Percentiles rank a stretch among this genome's conserved stretches.
Evolutionary conservation across 108 stramenopile genomes (phyloP).

Genomic region (Pseudonitzschia pungens): DNA sequence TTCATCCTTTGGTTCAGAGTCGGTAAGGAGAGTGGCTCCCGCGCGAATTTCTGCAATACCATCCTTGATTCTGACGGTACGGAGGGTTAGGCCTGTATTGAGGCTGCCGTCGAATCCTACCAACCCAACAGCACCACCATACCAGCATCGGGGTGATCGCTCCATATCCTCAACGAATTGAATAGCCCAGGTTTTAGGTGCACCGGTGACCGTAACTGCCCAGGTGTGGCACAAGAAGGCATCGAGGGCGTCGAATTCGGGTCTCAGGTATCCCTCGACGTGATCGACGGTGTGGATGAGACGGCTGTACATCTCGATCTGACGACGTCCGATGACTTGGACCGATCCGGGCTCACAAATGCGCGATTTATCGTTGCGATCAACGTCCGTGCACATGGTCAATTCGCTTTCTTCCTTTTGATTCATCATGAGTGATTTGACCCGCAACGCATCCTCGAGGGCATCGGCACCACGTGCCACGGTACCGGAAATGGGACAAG

Average conservation of each 20-base stretch:
- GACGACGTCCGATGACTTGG: constrained; percentile 95
- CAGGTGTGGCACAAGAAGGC: constrained; percentile 98
- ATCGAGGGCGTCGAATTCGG: constrained; percentile 96
- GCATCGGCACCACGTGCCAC: constrained; percentile 96
- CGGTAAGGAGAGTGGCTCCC: constrained; percentile 94
- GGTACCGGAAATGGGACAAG: constrained; percentile 98
- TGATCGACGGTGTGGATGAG: constrained; percentile 99
- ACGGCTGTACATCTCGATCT: constrained; percentile 98
- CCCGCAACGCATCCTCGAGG: constrained; percentile 93
- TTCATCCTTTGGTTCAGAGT: constrained; percentile 90
- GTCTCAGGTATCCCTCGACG: constrained; percentile 95
- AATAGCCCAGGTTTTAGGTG: constrained; percentile 98
- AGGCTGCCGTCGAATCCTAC: constrained; percentile 96
- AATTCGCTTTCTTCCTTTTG: constrained; percentile 97
- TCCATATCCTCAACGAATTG: constrained; percentile 97
- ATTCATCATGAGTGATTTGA: constrained; percentile 92
- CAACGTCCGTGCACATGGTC: constrained; percentile 99
- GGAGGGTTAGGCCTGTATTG: constrained; percentile 95
- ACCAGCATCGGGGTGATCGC: constrained; percentile 93
- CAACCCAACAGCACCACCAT: constrained; percentile 97
- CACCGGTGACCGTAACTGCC: constrained; percentile 99
- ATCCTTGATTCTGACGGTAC: constrained; percentile 92
- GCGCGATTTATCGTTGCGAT: constrained; percentile 97
- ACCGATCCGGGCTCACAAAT: constrained; percentile 98
- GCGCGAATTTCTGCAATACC: constrained; percentile 93